Base-by-base conservation (phyloP, 164 flowering plant species). In the Vitis rupestris region DNA sequence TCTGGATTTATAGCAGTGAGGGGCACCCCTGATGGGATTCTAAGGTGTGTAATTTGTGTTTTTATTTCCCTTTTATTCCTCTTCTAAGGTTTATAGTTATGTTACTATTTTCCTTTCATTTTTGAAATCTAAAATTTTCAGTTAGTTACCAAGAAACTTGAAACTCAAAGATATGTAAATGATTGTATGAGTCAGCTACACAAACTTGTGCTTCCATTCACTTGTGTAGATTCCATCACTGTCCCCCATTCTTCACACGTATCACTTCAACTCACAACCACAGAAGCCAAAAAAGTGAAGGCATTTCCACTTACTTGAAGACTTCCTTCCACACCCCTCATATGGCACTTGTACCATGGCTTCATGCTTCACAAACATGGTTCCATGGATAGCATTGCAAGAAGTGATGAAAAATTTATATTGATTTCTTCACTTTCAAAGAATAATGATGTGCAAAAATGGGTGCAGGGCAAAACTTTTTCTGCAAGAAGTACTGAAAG, bases 1-100 rank as follows among this genome's bases (percentile, higher is more conserved):
- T 95, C 99, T 50, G 99, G 99, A 76, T 91, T 95, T 69, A 91
- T 93, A 69, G 98, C 97, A 30, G 92, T 95, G 50, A 85, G 91
- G 74, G 99, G 98, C 57, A 88, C 96, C 12, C 23, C 17, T 53
- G 92, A 90, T 62, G 94, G 88, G 59, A 77, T 95, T 71, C 64
- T 54, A 37, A 93, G 92, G 99, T 91, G 31, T 51, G 52, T 37
- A 30, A 64, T 31, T 31, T 48, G 11, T 67, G 13, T 59, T 23
- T 31, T 27, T 59, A 51, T 31, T 61, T 44, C n/a, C 4, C 9
- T 10, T 7, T 51, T 29, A 9, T 23, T 27, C 47, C 44, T 2
- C 15, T 27, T 19, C 44, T 64, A 51, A 64, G 10, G 15, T 17
- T 63, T 23, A 4, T 63, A 31, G 44, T 17, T 6, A 19, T 61